Conservation (phyloP, 495 filamentous ascomycete genomes). For the Glarea lozoyensis region DNA sequence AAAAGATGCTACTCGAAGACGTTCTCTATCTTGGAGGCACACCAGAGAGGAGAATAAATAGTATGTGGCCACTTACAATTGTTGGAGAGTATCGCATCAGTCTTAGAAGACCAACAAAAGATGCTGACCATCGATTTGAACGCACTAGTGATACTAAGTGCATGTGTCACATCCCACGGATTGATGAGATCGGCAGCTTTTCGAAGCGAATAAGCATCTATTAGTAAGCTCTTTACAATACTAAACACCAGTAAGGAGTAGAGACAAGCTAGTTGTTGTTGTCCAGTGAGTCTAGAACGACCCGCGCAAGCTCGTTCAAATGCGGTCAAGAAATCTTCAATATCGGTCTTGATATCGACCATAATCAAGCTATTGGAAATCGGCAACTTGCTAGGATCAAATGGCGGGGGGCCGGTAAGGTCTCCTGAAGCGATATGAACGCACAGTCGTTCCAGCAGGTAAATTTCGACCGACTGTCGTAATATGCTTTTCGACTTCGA, state of each 20-base stretch:
- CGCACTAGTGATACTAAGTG: conserved; percentile 11
- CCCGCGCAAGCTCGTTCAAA: conserved; percentile 12
- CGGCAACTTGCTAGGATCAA: conserved; percentile 1
- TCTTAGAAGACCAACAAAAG: conserved; percentile 15
- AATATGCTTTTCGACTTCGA: conserved; percentile 7
- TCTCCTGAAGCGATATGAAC: conserved; percentile 10
- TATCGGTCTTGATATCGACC: conserved; percentile 11
- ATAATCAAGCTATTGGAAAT: conserved; percentile 13
- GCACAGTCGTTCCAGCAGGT: conserved; percentile 15
- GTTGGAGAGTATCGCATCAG: conserved; percentile 11
- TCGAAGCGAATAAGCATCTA: conserved; percentile 14
- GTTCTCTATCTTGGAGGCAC: too few species aligned
- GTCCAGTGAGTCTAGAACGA: conserved; percentile 10
- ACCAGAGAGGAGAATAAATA: too few species aligned
- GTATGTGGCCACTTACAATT: neutral
- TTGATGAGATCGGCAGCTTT: conserved; percentile 6
- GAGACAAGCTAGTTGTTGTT: conserved; percentile 10
- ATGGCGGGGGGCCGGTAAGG: conserved; percentile 8
- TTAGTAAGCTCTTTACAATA: conserved; percentile 12
- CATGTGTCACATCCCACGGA: conserved; percentile 6
- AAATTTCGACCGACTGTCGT: conserved; percentile 14
- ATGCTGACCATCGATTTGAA: conserved; percentile 14
- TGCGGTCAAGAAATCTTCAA: conserved; percentile 5
- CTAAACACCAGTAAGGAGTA: conserved; percentile 13
- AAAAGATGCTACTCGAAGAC: too few species aligned